Conservation (phyloP, 176 grass and related monocot genomes). For the Raddia distichophylla region DNA sequence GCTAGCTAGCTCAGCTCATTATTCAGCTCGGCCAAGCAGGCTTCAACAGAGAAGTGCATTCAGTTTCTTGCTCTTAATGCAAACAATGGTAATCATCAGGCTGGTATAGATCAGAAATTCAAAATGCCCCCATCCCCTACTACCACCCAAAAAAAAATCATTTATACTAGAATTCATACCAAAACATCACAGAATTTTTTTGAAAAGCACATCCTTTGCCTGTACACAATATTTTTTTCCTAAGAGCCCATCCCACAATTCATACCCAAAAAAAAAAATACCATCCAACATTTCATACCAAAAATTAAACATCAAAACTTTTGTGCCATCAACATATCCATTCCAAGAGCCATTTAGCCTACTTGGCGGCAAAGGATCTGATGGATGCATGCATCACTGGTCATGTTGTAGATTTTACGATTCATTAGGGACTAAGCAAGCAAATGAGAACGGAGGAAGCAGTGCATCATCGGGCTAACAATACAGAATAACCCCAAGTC, state of each 20-base stretch:
- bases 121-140: neutral
- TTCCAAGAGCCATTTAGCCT: slow-evolving; percentile 26
- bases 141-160: neutral
- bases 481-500: neutral
- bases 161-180: neutral
- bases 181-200: neutral
- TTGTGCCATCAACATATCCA: slow-evolving; percentile 33
- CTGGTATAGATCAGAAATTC: slow-evolving; percentile 18
- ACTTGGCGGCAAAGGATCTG: neutral
- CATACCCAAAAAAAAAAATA: no score
- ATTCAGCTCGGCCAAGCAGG: neutral
- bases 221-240: no score
- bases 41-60: slow-evolving; percentile 1
- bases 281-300: no score
- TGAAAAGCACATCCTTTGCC: no score
- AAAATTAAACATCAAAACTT: slow-evolving; percentile 32
- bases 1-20: no score
- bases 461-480: slow-evolving; percentile 44
- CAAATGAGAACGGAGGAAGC: neutral
- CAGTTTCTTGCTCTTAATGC: slow-evolving; percentile 39
- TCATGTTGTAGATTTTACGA: neutral
- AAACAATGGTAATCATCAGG: slow-evolving; percentile 49
- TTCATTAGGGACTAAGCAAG: neutral
- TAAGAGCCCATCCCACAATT: no score
- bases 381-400: neutral